A percentile compares a stretch with the other conserved stretches of the same genome.
phyloP scores from a whole-genome alignment of 495 filamentous ascomycete species.

The Annulohypoxylon bovei region DNA sequence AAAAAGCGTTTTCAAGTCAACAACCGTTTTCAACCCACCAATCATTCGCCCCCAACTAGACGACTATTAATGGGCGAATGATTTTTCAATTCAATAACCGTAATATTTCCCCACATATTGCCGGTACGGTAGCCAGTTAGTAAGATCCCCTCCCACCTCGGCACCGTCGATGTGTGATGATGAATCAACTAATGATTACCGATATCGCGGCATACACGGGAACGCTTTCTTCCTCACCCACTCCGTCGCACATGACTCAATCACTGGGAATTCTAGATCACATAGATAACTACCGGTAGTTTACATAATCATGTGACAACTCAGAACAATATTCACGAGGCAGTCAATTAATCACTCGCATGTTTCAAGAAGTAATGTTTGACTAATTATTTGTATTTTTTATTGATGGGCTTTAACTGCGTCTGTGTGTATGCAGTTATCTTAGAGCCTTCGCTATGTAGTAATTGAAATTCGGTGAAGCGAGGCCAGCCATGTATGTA shows the following conservation, averaged over 20 bases:
- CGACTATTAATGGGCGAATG: too few species aligned
- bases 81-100: too few species aligned
- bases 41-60: too few species aligned
- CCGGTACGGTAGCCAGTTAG: constrained; percentile 11
- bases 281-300: constrained; percentile 9
- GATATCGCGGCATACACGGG: constrained; percentile 32
- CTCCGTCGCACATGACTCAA: constrained; percentile 36
- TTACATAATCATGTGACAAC: constrained; percentile 18
- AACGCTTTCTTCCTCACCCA: constrained; percentile 14
- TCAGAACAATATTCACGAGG: constrained; percentile 10
- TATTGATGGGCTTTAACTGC: constrained; percentile 26
- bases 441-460: constrained; percentile 30
- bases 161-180: constrained; percentile 25
- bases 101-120: too few species aligned
- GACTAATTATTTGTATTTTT: constrained; percentile 35
- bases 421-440: constrained; percentile 11
- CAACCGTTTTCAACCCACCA: too few species aligned
- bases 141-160: constrained; percentile 31
- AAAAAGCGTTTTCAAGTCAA: too few species aligned
- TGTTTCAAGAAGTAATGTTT: constrained; percentile 1
- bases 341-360: constrained; percentile 8
- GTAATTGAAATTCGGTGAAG: constrained; percentile 38
- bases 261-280: constrained; percentile 7
- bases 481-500: constrained; percentile 24
- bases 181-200: constrained; percentile 34